Evolutionary conservation across 208 protist species (phyloP).

Genomic region (Willaertia magna): DNA sequence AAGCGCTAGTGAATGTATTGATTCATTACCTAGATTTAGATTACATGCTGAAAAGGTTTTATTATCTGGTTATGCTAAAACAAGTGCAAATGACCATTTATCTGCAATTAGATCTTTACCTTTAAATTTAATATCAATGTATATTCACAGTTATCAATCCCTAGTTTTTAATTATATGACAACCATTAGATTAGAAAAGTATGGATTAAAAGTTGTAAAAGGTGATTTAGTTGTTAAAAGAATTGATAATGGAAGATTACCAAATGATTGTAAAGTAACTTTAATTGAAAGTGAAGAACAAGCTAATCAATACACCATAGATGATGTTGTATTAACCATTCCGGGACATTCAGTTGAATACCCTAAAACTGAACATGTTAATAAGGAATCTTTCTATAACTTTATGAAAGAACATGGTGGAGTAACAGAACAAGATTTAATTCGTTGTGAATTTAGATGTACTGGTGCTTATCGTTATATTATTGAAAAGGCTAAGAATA

Average conservation of each 20-base stretch:
- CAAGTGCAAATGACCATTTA: slow-evolving; percentile 37
- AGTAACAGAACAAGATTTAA: neutral
- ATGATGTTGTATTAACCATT: slow-evolving; percentile 69
- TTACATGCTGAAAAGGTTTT: neutral
- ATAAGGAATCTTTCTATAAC: slow-evolving; percentile 42
- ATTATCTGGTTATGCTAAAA: neutral
- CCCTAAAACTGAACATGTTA: slow-evolving; percentile 41
- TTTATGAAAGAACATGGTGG: slow-evolving; percentile 18
- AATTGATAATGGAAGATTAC: slow-evolving; percentile 31
- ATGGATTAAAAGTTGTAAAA: slow-evolving; percentile 32
- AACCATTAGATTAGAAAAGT: slow-evolving; percentile 49
- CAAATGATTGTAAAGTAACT: neutral
- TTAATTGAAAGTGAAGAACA: slow-evolving; percentile 8
- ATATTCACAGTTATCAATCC: slow-evolving; percentile 81
- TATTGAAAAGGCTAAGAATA: slow-evolving; percentile 18
- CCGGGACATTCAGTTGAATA: slow-evolving; percentile 60
- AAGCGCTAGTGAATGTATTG: neutral
- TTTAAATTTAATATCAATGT: slow-evolving; percentile 66
- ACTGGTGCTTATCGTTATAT: slow-evolving; percentile 30
- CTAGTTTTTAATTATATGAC: slow-evolving; percentile 76
- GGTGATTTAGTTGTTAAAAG: slow-evolving; percentile 65
- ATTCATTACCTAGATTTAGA: neutral
- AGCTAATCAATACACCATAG: slow-evolving; percentile 40
- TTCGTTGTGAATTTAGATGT: neutral
- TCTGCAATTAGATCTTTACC: slow-evolving; percentile 55